phyloP scores from a whole-genome alignment of 106 monocot genomes.

The Narthecium ossifragum region DNA sequence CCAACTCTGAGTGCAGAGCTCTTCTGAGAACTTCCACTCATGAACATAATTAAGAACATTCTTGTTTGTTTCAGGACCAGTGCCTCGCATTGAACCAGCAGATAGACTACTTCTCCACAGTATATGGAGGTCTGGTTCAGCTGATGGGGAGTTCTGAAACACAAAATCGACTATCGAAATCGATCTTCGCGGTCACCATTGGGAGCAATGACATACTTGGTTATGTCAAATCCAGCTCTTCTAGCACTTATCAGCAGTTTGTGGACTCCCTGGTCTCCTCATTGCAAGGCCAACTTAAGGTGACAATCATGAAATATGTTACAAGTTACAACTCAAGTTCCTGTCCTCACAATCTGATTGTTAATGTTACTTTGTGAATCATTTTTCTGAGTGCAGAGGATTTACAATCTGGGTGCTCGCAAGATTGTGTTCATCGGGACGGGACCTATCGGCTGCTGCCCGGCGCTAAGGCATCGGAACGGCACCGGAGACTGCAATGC shows the following conservation, averaged over 20 bases:
- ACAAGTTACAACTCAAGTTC: too few relatives aligned
- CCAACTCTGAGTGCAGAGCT: too few relatives aligned
- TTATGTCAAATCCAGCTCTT: constrained; percentile 13
- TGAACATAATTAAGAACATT: too few relatives aligned
- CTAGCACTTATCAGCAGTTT: constrained; percentile 29
- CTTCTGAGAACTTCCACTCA: too few relatives aligned
- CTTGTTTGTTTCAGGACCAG: constrained; percentile 11
- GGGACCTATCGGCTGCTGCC: constrained; percentile 67
- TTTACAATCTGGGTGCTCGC: constrained; percentile 77
- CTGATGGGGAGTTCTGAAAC: constrained; percentile 21
- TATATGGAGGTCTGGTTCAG: constrained; percentile 25
- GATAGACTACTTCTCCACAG: constrained; percentile 37
- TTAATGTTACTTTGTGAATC: too few relatives aligned
- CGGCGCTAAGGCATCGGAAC: constrained; percentile 37
- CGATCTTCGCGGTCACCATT: constrained; percentile 20
- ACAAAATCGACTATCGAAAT: constrained; percentile 23
- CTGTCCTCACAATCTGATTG: too few relatives aligned
- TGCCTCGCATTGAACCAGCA: constrained; percentile 53
- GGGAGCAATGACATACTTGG: constrained; percentile 32
- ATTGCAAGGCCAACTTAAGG: constrained; percentile 48
- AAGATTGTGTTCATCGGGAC: constrained; percentile 55
- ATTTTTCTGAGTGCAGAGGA: constrained; percentile 25
- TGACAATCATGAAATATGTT: constrained; percentile 7
- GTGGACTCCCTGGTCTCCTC: constrained; percentile 34
- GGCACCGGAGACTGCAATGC: constrained; percentile 31